A percentile compares a stretch with the other conserved stretches of the same genome.
phyloP scores from a whole-genome alignment of 2,329 filamentous ascomycete species.

The Colletotrichum australisinense region DNA sequence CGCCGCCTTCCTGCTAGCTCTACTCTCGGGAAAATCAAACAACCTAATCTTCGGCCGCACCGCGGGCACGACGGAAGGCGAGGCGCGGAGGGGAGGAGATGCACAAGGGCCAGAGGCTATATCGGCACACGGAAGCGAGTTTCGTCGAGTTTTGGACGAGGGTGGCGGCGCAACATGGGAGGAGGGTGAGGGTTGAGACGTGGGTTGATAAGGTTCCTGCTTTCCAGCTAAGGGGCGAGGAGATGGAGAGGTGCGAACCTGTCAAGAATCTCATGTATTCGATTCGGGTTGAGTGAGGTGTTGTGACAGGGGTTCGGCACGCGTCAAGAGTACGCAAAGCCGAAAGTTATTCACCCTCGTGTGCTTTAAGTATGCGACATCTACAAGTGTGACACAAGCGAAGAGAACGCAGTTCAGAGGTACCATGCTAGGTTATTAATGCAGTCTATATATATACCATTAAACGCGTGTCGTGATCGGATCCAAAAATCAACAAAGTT shows the following conservation, averaged over 20 bases:
- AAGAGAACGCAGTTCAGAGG: constrained; percentile 30
- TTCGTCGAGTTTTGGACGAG: neutral
- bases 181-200: neutral
- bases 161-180: neutral
- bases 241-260: neutral
- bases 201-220: neutral
- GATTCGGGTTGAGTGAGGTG: neutral
- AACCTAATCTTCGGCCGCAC: neutral
- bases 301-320: too few relatives aligned
- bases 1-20: neutral
- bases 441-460: constrained; percentile 29
- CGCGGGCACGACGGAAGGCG: neutral
- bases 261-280: neutral
- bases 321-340: too few relatives aligned
- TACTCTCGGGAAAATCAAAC: neutral
- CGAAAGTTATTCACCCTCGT: neutral
- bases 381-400: neutral
- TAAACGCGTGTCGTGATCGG: neutral
- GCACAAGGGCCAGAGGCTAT: neutral
- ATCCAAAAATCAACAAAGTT: neutral
- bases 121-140: neutral
- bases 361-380: neutral
- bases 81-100: neutral
- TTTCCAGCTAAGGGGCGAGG: neutral
- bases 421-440: constrained; percentile 36